A percentile compares a stretch with the other conserved stretches of the same genome.
phyloP scores from a whole-genome alignment of 306 rosid genomes.

The Glycyrrhiza uralensis region DNA sequence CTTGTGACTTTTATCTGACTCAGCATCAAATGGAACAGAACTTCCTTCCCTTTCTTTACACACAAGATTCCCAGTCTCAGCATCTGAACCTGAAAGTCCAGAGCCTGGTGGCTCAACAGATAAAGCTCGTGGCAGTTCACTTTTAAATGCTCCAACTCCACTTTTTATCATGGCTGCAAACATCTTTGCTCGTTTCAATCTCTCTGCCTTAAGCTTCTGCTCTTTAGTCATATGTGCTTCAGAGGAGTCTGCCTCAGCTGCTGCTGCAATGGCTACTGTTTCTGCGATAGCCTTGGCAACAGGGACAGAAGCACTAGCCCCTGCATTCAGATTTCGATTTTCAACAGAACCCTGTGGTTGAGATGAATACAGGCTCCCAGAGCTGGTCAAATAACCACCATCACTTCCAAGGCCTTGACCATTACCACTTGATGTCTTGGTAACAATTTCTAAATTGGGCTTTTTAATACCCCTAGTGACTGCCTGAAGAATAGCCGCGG shows the following conservation, averaged over 20 bases:
- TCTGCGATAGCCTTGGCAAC: constrained; percentile 61
- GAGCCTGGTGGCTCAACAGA: constrained; percentile 62
- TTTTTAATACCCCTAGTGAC: constrained; percentile 71
- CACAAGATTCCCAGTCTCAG: constrained; percentile 37
- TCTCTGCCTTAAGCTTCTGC: constrained; percentile 78
- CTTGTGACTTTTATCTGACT: constrained; percentile 44
- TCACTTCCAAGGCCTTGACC: constrained; percentile 48
- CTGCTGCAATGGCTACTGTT: constrained; percentile 65
- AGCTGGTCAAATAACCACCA: constrained; percentile 44
- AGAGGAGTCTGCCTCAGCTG: constrained; percentile 74
- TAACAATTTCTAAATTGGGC: constrained; percentile 45
- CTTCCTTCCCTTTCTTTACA: constrained; percentile 75
- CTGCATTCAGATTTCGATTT: constrained; percentile 21
- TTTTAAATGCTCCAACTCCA: constrained; percentile 51
- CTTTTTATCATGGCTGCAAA: constrained; percentile 77
- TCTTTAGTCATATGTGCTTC: constrained; percentile 73
- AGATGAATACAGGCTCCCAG: constrained; percentile 48
- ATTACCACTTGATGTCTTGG: constrained; percentile 48
- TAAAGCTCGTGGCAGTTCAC: constrained; percentile 40
- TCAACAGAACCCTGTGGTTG: constrained; percentile 31
- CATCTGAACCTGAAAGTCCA: constrained; percentile 53
- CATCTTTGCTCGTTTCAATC: constrained; percentile 85
- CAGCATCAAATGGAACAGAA: constrained; percentile 51
- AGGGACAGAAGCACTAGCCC: constrained; percentile 40
- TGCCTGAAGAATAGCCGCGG: constrained; percentile 85